Evolutionary conservation across 768 basidiomycete species (phyloP).

Genomic region (Leccinellum luteum): DNA sequence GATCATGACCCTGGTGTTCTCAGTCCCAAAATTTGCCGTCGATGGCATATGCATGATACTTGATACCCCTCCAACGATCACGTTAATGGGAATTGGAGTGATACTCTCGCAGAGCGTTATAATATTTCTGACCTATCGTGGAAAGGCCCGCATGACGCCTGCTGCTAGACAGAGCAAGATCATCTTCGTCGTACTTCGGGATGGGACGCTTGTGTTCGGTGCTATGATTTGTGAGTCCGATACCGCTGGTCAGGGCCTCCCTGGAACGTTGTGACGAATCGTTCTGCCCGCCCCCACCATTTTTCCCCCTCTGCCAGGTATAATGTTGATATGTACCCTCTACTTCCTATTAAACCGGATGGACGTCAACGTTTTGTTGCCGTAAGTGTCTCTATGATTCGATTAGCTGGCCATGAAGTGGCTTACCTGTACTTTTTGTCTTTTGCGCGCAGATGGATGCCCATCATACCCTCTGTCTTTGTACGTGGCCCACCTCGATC

Average conservation of each 20-base stretch:
- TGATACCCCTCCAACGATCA: not conserved
- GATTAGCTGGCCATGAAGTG: not conserved
- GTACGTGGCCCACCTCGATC: slow-evolving; percentile 7
- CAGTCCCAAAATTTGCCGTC: not conserved
- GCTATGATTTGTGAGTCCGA: slow-evolving; percentile 10
- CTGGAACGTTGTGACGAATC: not conserved
- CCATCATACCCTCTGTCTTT: slow-evolving; percentile 8
- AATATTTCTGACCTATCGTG: slow-evolving; percentile 16
- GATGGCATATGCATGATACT: slow-evolving; percentile 12
- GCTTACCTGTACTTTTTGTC: not conserved
- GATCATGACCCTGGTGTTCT: not conserved
- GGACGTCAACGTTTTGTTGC: slow-evolving; percentile 14
- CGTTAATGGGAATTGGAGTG: not conserved
- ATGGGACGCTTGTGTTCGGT: slow-evolving; percentile 13
- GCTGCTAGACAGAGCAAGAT: slow-evolving; percentile 15
- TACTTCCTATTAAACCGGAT: slow-evolving; percentile 1
- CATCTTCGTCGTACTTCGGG: slow-evolving; percentile 10
- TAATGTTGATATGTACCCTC: not conserved
- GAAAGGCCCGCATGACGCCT: slow-evolving; percentile 7
- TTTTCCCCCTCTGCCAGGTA: not conserved
- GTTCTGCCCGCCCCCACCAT: not conserved
- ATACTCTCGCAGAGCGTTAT: slow-evolving; percentile 13
- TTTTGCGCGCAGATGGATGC: slow-evolving; percentile 12
- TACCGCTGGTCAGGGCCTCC: not conserved
- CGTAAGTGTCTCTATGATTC: slow-evolving; percentile 8